Evolutionary conservation across 495 filamentous ascomycete genomes (phyloP).

Genomic region (Hypoxylon fuscum): DNA sequence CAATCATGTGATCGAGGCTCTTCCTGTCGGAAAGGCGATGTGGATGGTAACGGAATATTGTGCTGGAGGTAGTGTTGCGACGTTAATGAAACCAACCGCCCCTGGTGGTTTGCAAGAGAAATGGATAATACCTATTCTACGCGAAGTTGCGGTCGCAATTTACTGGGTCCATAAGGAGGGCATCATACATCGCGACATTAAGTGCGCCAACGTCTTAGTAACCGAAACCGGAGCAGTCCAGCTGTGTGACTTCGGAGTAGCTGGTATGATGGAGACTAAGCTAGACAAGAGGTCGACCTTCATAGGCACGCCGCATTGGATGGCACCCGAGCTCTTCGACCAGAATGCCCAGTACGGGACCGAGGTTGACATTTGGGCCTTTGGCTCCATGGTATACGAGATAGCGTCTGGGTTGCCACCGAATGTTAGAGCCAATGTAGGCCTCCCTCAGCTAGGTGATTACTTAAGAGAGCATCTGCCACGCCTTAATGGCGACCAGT

Average conservation of each 20-base stretch:
- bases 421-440: conserved; percentile 62
- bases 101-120: conserved; percentile 84
- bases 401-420: conserved; percentile 91
- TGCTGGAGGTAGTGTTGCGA: conserved; percentile 93
- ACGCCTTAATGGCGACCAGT: conserved; percentile 78
- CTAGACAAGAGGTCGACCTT: conserved; percentile 89
- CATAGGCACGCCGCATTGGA: conserved; percentile 95
- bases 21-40: conserved; percentile 84
- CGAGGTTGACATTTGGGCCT: conserved; percentile 94
- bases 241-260: conserved; percentile 95
- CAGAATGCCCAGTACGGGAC: conserved; percentile 65
- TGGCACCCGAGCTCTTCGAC: conserved; percentile 88
- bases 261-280: conserved; percentile 83
- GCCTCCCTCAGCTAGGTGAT: conserved; percentile 63
- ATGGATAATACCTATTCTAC: conserved; percentile 87
- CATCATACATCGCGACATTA: conserved; percentile 96
- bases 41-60: conserved; percentile 98
- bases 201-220: conserved; percentile 92
- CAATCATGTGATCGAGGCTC: conserved; percentile 86
- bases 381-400: conserved; percentile 89
- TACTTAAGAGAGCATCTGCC: conserved; percentile 70
- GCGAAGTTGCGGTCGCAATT: conserved; percentile 85
- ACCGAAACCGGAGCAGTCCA: conserved; percentile 87
- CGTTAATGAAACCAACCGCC: conserved; percentile 72
- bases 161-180: conserved; percentile 88